A percentile compares a stretch with the other conserved stretches of the same genome.
Conservation (phyloP, 1,284 basidiomycete genomes). For the Mycosarcoma maydis region DNA sequence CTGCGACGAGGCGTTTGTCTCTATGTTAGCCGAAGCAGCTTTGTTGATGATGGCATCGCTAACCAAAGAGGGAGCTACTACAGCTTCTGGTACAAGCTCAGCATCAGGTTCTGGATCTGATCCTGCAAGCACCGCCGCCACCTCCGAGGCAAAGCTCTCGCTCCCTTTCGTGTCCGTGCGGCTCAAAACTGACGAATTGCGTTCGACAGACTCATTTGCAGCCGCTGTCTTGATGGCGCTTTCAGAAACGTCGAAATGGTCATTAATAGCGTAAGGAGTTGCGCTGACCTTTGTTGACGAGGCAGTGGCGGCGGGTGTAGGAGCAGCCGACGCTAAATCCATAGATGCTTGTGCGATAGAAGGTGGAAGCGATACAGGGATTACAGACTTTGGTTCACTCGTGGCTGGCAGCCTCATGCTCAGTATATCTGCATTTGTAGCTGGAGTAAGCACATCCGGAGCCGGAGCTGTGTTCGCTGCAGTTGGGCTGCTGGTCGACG, state of each 20-base stretch:
- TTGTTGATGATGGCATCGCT: slow-evolving; percentile 7
- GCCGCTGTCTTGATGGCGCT: too few species aligned
- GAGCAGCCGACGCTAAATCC: not conserved
- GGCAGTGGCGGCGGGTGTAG: not conserved
- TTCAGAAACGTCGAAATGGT: not conserved
- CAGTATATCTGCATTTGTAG: slow-evolving; percentile 15
- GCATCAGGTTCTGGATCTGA: slow-evolving; percentile 7
- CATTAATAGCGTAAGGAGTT: slow-evolving; percentile 4
- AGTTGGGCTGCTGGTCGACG: slow-evolving; percentile 9
- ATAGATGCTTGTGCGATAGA: not conserved
- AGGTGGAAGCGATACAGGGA: slow-evolving; percentile 1
- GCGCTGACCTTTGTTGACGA: not conserved
- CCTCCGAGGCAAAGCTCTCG: slow-evolving; percentile 14
- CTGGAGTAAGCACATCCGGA: slow-evolving; percentile 16
- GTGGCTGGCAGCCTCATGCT: slow-evolving; percentile 23
- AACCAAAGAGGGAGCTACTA: slow-evolving; percentile 12
- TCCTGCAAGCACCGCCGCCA: slow-evolving; percentile 9
- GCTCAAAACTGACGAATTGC: not conserved
- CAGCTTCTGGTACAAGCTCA: slow-evolving; percentile 3
- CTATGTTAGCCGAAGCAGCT: too few species aligned
- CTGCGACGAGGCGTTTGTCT: not conserved
- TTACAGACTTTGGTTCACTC: not conserved
- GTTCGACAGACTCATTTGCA: too few species aligned
- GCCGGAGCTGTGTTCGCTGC: not conserved
- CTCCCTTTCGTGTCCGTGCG: not conserved